These are phyloP conservation scores for Cordyceps javanica DNA, from an alignment of 2,329 filamentous ascomycete species.

Conservation along the genomic window DNA sequence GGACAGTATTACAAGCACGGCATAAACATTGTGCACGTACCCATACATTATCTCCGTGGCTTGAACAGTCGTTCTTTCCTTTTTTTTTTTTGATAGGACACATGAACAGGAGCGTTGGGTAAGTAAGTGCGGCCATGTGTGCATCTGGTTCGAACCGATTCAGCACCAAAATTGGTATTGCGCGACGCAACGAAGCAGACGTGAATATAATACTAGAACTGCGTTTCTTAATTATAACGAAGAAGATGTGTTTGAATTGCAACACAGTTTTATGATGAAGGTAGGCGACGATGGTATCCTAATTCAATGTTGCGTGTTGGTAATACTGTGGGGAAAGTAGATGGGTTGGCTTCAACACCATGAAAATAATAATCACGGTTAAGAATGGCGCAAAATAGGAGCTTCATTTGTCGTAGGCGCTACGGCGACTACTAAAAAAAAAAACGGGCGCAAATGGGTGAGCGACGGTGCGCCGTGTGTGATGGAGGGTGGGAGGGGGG, in stretches of 20 bases:
- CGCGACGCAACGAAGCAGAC: no score
- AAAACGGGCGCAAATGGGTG: slow-evolving; percentile 4
- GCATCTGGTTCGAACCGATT: background rate
- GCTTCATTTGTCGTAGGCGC: background rate
- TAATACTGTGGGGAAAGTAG: background rate
- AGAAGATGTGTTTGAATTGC: no score
- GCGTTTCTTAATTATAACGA: no score
- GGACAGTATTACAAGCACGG: background rate
- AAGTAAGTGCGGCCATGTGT: background rate
- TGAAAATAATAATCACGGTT: slow-evolving; percentile 2
- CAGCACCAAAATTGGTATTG: no score
- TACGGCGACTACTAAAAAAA: background rate
- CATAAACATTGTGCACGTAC: background rate
- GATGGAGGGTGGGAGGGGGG: slow-evolving; percentile 14
- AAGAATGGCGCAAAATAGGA: slow-evolving; percentile 12
- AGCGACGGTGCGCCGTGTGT: slow-evolving; percentile 8
- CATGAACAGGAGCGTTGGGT: background rate
- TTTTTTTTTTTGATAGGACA: background rate
- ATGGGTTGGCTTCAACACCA: slow-evolving; percentile 8
- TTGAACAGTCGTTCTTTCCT: background rate
- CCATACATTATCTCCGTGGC: background rate
- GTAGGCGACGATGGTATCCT: background rate
- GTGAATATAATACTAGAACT: no score
- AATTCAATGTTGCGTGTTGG: background rate
- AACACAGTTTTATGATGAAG: background rate